These are phyloP conservation scores for Amphichorda felina DNA, from an alignment of 2,329 filamentous ascomycete genomes.

Conservation along the genomic window DNA sequence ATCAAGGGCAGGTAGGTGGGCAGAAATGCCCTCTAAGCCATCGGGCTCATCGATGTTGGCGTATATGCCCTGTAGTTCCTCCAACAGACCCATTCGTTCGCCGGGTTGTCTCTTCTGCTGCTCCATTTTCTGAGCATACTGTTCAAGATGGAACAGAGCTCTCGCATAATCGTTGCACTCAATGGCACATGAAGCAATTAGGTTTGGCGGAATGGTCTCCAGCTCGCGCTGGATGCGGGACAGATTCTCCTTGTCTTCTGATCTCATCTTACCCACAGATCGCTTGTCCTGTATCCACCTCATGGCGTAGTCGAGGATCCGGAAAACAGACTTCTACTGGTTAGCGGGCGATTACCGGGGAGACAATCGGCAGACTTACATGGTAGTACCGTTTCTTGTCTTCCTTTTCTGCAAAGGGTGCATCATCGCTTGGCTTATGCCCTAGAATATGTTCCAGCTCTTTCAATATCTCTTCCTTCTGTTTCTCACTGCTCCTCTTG, in stretches of 20 bases:
- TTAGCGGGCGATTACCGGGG: conserved; percentile 6
- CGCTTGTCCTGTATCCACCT: conserved; percentile 75
- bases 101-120: conserved; percentile 31
- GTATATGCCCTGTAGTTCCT: conserved; percentile 84
- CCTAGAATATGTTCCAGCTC: conserved; percentile 70
- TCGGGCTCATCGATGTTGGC: conserved; percentile 97
- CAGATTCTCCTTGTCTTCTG: conserved; percentile 34
- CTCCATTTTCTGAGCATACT: conserved; percentile 55
- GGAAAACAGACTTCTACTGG: conserved; percentile 62
- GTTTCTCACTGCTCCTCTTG: conserved; percentile 44
- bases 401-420: conserved; percentile 53
- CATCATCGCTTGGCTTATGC: conserved; percentile 37
- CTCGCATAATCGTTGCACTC: conserved; percentile 89
- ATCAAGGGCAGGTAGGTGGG: conserved; percentile 74
- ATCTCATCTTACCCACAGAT: conserved; percentile 11
- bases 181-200: conserved; percentile 72
- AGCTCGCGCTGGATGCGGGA: conserved; percentile 38
- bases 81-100: conserved; percentile 54
- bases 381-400: conserved; percentile 79
- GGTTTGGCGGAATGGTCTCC: conserved; percentile 56
- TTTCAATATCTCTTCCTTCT: conserved; percentile 52
- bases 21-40: conserved; percentile 86
- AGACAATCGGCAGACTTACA: conserved; percentile 38
- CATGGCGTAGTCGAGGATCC: conserved; percentile 81
- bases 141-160: conserved; percentile 89